Evolutionary conservation across 2,329 filamentous ascomycete species (phyloP).

Genomic region (Ophiocordyceps camponoti-leonardi): DNA sequence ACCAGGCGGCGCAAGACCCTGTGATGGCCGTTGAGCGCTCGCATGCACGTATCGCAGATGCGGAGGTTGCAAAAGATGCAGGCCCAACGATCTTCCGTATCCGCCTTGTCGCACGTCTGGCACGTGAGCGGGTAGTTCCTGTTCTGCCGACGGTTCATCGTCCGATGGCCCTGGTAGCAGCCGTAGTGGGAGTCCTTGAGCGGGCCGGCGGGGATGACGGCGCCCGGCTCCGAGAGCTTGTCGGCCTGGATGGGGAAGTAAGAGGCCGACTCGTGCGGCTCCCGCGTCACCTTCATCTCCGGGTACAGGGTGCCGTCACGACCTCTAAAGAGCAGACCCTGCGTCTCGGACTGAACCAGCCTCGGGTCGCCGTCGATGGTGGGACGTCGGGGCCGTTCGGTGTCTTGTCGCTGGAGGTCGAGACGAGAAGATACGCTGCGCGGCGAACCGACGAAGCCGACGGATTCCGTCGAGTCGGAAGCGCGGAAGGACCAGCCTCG

Average conservation of each 20-base stretch:
- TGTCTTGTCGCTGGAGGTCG: constrained; percentile 4
- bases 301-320: constrained; percentile 22
- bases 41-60: constrained; percentile 31
- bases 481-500: not conserved
- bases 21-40: constrained; percentile 20
- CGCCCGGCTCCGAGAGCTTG: constrained; percentile 12
- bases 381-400: constrained; percentile 8
- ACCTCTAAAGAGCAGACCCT: constrained; percentile 17
- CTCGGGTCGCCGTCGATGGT: constrained; percentile 12
- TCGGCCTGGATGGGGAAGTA: constrained; percentile 19
- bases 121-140: constrained; percentile 32
- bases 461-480: not conserved
- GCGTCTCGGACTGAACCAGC: constrained; percentile 15
- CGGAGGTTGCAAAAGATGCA: constrained; percentile 34
- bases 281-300: constrained; percentile 18
- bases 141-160: constrained; percentile 31
- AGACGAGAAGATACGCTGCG: constrained; percentile 15
- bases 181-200: constrained; percentile 25
- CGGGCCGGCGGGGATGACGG: constrained; percentile 23
- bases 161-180: constrained; percentile 30
- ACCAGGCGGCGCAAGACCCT: constrained; percentile 26
- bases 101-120: constrained; percentile 30
- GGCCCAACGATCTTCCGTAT: constrained; percentile 25
- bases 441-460: constrained; percentile 6
- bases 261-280: constrained; percentile 17